These are phyloP conservation scores for Nicotiana attenuata DNA, from an alignment of 257 asterid genomes.

Conservation along the genomic window DNA sequence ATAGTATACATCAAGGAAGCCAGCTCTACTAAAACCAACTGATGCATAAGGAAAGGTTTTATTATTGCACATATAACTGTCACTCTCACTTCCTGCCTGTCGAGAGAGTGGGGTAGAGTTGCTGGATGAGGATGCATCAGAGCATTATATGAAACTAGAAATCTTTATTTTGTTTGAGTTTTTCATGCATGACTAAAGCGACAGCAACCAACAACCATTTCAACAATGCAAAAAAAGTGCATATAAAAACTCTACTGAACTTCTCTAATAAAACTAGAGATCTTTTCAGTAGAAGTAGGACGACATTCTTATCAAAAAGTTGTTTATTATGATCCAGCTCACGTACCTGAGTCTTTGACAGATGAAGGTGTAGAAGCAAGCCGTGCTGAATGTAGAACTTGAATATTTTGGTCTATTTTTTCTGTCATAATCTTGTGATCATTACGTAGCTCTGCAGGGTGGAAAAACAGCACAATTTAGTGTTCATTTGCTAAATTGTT, in stretches of 20 bases:
- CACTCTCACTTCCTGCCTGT: not conserved
- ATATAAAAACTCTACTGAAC: not conserved
- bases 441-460: conserved; percentile 62
- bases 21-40: not conserved
- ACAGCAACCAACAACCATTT: too few relatives aligned
- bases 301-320: not conserved
- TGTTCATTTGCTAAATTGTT: not conserved
- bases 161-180: too few relatives aligned
- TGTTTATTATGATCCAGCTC: not conserved
- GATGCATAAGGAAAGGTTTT: not conserved
- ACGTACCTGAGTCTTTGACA: conserved; percentile 46
- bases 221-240: too few relatives aligned
- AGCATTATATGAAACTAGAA: too few relatives aligned
- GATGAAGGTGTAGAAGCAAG: conserved; percentile 37
- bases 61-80: not conserved
- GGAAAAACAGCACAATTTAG: not conserved
- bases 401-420: conserved; percentile 66
- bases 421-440: conserved; percentile 75
- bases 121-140: too few relatives aligned
- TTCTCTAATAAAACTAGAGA: not conserved
- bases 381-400: conserved; percentile 75
- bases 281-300: not conserved
- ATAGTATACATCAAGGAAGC: not conserved
- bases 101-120: not conserved
- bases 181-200: not conserved